phyloP scores from a whole-genome alignment of 1,284 basidiomycete genomes.

The Pyrrhoderma noxium region DNA sequence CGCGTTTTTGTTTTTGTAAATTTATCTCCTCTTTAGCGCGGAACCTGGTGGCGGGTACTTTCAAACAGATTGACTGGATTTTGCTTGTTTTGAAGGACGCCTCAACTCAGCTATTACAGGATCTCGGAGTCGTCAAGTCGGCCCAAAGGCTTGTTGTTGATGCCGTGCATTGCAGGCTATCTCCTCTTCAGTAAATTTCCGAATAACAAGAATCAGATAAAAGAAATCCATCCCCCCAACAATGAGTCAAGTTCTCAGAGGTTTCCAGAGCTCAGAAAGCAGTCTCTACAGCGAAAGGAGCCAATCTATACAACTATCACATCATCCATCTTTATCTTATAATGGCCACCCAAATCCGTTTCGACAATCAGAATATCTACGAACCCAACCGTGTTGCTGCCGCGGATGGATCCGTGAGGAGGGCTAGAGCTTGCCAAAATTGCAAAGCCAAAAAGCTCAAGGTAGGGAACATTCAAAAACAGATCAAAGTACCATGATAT shows the following conservation, averaged over 20 bases:
- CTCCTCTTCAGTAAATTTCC: slow-evolving; percentile 10
- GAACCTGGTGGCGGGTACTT: background rate
- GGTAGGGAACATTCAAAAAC: background rate
- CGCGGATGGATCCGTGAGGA: background rate
- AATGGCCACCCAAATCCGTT: no score
- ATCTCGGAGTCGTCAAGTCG: slow-evolving; percentile 6
- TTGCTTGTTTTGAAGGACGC: slow-evolving; percentile 9
- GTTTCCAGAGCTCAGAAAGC: no score
- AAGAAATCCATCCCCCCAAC: no score
- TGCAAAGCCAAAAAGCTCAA: slow-evolving; percentile 11
- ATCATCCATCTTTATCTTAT: background rate
- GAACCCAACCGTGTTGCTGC: background rate
- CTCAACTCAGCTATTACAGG: slow-evolving; percentile 5
- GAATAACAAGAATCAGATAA: background rate
- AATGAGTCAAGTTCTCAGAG: no score
- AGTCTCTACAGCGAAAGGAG: background rate
- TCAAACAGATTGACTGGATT: background rate
- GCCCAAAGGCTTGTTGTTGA: background rate
- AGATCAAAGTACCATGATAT: no score
- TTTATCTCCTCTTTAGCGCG: background rate
- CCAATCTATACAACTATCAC: background rate
- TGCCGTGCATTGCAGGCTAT: slow-evolving; percentile 7
- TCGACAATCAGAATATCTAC: background rate
- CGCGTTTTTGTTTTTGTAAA: no score
- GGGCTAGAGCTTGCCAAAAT: background rate